These are phyloP conservation scores for Adansonia digitata DNA, from an alignment of 345 rosid genomes.

Conservation along the genomic window DNA sequence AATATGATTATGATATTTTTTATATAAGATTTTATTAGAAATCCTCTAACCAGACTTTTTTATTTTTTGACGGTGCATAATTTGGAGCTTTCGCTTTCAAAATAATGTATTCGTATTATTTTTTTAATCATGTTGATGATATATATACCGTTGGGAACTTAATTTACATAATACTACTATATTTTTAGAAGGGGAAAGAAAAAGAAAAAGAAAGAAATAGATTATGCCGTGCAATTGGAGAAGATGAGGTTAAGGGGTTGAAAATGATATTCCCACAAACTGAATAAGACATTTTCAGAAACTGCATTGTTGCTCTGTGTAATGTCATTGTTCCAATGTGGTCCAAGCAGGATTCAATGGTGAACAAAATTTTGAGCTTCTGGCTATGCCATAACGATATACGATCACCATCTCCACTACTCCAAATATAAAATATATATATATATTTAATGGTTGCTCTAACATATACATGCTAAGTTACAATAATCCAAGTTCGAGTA, in stretches of 20 bases:
- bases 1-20: too few relatives aligned
- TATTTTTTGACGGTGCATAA: too few relatives aligned
- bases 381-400: not conserved
- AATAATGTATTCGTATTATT: not conserved
- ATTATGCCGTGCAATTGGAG: not conserved
- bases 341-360: conserved; percentile 7
- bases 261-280: not conserved
- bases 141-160: not conserved
- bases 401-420: not conserved
- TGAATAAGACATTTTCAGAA: conserved; percentile 2
- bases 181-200: not conserved
- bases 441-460: too few relatives aligned
- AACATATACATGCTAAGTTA: not conserved
- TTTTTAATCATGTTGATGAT: not conserved
- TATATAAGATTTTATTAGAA: too few relatives aligned
- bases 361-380: conserved; percentile 1
- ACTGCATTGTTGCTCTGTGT: not conserved
- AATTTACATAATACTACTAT: not conserved
- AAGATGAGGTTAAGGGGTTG: not conserved
- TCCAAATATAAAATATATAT: too few relatives aligned
- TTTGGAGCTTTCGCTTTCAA: not conserved
- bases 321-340: conserved; percentile 1
- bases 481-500: too few relatives aligned
- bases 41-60: too few relatives aligned
- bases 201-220: too few relatives aligned